A percentile compares a stretch with the other conserved stretches of the same genome.
Conservation (phyloP, 2,329 filamentous ascomycete species). For the Geosmithia flava region DNA sequence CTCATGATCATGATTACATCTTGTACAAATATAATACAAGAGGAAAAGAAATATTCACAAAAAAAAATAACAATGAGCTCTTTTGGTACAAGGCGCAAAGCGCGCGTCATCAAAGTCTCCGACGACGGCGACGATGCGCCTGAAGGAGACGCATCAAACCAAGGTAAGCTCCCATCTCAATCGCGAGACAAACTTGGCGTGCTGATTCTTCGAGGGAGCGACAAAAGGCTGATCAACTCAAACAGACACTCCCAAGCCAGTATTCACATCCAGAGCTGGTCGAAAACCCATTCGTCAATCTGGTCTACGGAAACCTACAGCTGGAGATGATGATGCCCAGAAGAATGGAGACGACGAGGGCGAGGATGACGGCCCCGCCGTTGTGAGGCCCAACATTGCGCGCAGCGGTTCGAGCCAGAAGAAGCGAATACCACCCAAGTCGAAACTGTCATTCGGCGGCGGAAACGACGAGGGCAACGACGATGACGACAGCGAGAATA, state of each 20-base stretch:
- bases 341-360: slow-evolving; percentile 21
- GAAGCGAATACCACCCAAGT: slow-evolving; percentile 43
- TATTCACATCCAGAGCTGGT: slow-evolving; percentile 28
- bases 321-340: slow-evolving; percentile 19
- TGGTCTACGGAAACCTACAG: slow-evolving; percentile 39
- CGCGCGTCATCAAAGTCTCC: slow-evolving; percentile 61
- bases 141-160: slow-evolving; percentile 13
- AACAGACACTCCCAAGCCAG: slow-evolving; percentile 20
- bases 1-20: slow-evolving; percentile 63
- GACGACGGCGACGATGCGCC: slow-evolving; percentile 45
- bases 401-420: slow-evolving; percentile 47
- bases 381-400: slow-evolving; percentile 33
- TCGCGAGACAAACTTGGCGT: slow-evolving; percentile 7
- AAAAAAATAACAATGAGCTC: slow-evolving; percentile 29
- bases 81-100: slow-evolving; percentile 51
- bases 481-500: slow-evolving; percentile 22
- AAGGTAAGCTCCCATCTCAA: slow-evolving; percentile 19
- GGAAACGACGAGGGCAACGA: slow-evolving; percentile 39
- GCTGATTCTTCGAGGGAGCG: slow-evolving; percentile 15
- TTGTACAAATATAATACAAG: background rate
- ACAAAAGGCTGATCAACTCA: slow-evolving; percentile 19
- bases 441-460: slow-evolving; percentile 70
- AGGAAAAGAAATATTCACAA: background rate
- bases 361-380: slow-evolving; percentile 32
- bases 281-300: slow-evolving; percentile 47